Base-by-base conservation (phyloP, 805 yeast species). In the Ogataea kodamae region DNA sequence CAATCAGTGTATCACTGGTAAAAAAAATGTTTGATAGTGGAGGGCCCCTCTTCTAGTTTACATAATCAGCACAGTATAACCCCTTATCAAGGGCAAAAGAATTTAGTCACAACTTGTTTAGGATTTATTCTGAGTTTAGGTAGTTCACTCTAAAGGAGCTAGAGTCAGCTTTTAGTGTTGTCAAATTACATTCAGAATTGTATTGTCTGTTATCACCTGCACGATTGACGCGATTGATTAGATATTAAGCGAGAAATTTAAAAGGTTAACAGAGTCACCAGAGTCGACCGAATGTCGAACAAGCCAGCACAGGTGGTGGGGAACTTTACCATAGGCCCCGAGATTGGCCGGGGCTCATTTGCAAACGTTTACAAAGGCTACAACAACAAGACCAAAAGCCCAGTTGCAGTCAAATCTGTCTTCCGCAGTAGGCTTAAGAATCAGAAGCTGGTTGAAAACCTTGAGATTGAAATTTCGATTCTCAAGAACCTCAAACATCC, bases 271-370 rank as follows among this genome's bases (percentile, higher is more conserved):
- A 11, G 6, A 5, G 19, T 14, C 21, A 25, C 25, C 35, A 25
- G 12, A 19, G 22, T 32, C 30, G 33, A 20, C 38, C 33, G 12
- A 27, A 35, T 35, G 38, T 35, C 38, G 22, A 35, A 19, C 16
- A 29, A 28, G 15, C 35, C 31, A 23, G 17, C 35, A 18, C 52
- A 44, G 43, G 47, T 46, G 14, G 55, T 74, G 9, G 80, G 78
- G 5, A 57, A 61, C 31, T 80, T 76, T 50, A 60, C 67, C 14
- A 66, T 80, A n/a, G 87, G 86, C 15, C 74, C 80, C 12, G 95
- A 88, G 57, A 90, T 92, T 34, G 98, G 98, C 15, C 78, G 84
- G 50, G 98, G 98, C 20, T 84, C 95, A 6, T 92, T 92, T 65
- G 98, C 98, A 49, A 82, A 81, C 42, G 98, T 92, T 16, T 90